Conservation (phyloP, 768 basidiomycete genomes). For the Tricholoma sp. region DNA sequence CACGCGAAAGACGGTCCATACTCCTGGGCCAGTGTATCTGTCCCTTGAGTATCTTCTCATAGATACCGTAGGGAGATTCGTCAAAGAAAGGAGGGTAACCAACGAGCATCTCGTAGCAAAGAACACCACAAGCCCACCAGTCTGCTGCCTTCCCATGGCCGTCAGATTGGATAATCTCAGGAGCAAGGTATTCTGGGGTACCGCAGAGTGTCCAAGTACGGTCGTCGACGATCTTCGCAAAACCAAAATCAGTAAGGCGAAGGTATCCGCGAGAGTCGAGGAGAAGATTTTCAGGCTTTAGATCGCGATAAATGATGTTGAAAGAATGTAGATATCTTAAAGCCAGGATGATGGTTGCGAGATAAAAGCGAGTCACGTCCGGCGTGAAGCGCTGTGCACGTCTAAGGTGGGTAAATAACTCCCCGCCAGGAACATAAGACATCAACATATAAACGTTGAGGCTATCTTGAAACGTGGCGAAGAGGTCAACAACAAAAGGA, state of each 20-base stretch:
- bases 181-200: conserved; percentile 94
- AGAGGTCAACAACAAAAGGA: conserved; percentile 95
- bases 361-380: conserved; percentile 97
- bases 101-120: conserved; percentile 98
- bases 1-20: conserved; percentile 86
- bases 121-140: conserved; percentile 98
- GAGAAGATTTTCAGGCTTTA: conserved; percentile 98
- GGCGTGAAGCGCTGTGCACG: conserved; percentile 93
- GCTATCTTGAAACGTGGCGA: conserved; percentile 92
- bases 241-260: conserved; percentile 95
- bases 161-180: conserved; percentile 96
- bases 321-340: conserved; percentile 92
- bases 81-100: conserved; percentile 99
- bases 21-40: conserved; percentile 87
- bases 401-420: conserved; percentile 94
- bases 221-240: conserved; percentile 96
- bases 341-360: conserved; percentile 93
- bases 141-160: conserved; percentile 98
- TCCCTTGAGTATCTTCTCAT: conserved; percentile 92
- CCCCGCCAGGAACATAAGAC: conserved; percentile 94
- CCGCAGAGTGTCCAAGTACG: conserved; percentile 98
- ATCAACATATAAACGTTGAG: conserved; percentile 98
- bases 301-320: conserved; percentile 97
- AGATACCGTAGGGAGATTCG: conserved; percentile 96
- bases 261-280: conserved; percentile 91